A percentile compares a stretch with the other conserved stretches of the same genome.
Evolutionary conservation across 169 alveolate species (phyloP).

Genomic region (Plasmodium inui): DNA sequence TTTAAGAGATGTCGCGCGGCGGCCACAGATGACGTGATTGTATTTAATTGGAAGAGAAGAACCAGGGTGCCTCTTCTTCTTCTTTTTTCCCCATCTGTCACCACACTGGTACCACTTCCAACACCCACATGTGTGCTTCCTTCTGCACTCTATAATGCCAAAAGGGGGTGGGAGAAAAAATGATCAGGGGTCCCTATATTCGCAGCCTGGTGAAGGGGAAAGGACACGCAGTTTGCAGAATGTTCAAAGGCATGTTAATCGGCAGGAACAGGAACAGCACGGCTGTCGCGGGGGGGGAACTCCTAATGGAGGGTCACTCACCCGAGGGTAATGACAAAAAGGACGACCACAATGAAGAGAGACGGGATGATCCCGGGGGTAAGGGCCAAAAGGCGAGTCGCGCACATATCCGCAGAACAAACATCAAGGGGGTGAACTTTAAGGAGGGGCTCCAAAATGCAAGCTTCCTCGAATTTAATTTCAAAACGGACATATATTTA

Average conservation of each 20-base stretch:
- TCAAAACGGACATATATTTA: constrained; percentile 68
- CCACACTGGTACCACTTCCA: background rate
- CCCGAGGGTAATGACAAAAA: background rate
- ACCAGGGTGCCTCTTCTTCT: background rate
- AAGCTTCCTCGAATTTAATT: constrained; percentile 68
- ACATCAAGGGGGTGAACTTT: background rate
- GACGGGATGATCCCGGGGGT: background rate
- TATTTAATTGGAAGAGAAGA: background rate
- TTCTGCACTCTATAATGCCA: background rate
- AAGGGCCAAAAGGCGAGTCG: background rate
- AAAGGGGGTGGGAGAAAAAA: background rate
- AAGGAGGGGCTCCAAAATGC: constrained; percentile 34
- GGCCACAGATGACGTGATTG: background rate
- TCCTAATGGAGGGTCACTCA: background rate
- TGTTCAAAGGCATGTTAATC: background rate
- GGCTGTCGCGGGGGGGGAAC: background rate
- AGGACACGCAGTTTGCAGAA: background rate
- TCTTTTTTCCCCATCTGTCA: background rate
- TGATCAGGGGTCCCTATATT: background rate
- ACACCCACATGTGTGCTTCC: background rate
- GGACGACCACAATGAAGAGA: background rate
- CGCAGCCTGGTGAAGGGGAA: background rate
- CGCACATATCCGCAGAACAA: background rate
- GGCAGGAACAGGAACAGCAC: background rate
- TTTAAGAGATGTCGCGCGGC: background rate